phyloP scores from a whole-genome alignment of 441 rosid genomes.

The Gossypium gossypioides region DNA sequence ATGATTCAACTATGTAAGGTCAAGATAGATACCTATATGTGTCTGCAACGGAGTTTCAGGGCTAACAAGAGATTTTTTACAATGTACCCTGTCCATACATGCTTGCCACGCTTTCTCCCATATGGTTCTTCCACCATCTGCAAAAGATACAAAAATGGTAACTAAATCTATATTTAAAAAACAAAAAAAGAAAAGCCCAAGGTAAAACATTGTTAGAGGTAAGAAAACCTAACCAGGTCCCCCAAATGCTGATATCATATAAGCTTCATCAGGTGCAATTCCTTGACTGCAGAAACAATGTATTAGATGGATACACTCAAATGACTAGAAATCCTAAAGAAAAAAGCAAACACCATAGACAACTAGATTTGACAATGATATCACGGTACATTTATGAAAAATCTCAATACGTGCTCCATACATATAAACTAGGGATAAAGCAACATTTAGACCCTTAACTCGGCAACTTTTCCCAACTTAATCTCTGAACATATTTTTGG shows the following conservation, averaged over 20 bases:
- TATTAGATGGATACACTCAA: slow-evolving; percentile 3
- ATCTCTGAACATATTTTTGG: no score
- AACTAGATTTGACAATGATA: background rate
- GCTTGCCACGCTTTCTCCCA: slow-evolving; percentile 89
- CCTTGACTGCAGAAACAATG: slow-evolving; percentile 63
- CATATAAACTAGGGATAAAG: no score
- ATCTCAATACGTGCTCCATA: background rate
- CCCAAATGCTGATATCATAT: slow-evolving; percentile 95
- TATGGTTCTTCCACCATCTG: slow-evolving; percentile 72
- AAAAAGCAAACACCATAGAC: background rate
- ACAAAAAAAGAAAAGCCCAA: background rate
- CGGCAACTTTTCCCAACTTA: no score
- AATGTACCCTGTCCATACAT: slow-evolving; percentile 50
- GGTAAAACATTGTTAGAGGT: background rate
- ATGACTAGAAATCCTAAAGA: background rate
- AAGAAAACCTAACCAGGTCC: slow-evolving; percentile 57
- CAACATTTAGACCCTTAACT: no score
- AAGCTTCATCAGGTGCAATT: slow-evolving; percentile 82
- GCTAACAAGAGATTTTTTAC: slow-evolving; percentile 39
- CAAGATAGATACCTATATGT: slow-evolving; percentile 47
- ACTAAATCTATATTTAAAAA: background rate
- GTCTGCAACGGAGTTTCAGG: slow-evolving; percentile 68
- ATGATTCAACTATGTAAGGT: background rate
- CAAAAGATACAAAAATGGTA: slow-evolving; percentile 17
- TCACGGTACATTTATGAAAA: background rate